These are phyloP conservation scores for Scutellaria baicalensis DNA, from an alignment of 257 asterid genomes.

Conservation along the genomic window DNA sequence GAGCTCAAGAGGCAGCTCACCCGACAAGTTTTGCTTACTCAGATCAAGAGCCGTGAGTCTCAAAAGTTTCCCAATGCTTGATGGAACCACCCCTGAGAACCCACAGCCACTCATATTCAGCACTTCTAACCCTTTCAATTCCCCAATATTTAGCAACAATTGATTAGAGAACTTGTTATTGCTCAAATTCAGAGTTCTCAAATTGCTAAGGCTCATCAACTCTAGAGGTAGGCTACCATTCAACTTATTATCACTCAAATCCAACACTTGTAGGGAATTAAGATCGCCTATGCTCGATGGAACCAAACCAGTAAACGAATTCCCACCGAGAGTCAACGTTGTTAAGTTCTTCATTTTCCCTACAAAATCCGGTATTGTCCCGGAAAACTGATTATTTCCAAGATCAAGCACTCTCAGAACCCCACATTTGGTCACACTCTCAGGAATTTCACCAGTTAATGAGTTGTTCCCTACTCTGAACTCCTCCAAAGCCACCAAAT, in stretches of 20 bases:
- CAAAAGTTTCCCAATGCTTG: conserved; percentile 48
- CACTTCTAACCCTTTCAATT: conserved; percentile 39
- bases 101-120: conserved; percentile 70
- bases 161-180: conserved; percentile 45
- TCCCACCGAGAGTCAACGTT: conserved; percentile 47
- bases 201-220: conserved; percentile 47
- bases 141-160: conserved; percentile 36
- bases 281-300: conserved; percentile 46
- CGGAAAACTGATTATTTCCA: conserved; percentile 41
- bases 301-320: conserved; percentile 41
- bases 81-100: conserved; percentile 57
- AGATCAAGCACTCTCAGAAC: conserved; percentile 50
- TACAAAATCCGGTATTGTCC: conserved; percentile 50
- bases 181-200: conserved; percentile 62
- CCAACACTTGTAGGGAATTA: conserved; percentile 37
- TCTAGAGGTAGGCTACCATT: conserved; percentile 50
- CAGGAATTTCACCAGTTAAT: conserved; percentile 46
- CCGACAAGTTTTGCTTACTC: conserved; percentile 70
- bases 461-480: conserved; percentile 61
- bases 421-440: conserved; percentile 30
- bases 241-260: conserved; percentile 52
- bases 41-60: conserved; percentile 59
- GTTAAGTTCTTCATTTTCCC: conserved; percentile 38
- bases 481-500: conserved; percentile 45
- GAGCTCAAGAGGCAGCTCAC: conserved; percentile 67